Conservation (phyloP, 306 rosid species). For the Astragalus membranaceus region DNA sequence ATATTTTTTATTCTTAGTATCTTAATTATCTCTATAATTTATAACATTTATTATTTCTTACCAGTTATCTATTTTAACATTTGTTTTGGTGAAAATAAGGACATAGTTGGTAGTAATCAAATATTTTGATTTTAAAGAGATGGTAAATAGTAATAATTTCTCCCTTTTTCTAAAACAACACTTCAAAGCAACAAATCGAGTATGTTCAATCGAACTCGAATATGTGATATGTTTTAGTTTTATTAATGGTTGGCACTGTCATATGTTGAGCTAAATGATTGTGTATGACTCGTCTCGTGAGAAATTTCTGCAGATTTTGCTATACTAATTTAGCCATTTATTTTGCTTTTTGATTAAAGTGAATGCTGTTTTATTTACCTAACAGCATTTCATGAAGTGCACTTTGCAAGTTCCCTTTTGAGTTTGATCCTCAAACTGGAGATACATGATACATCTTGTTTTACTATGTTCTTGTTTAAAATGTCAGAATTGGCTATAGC, state of each 20-base stretch:
- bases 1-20: too few species aligned
- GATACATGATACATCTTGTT: background rate
- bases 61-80: background rate
- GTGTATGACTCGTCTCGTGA: background rate
- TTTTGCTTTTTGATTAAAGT: background rate
- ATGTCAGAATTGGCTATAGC: constrained; percentile 80
- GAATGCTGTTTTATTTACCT: background rate
- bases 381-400: background rate
- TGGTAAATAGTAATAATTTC: background rate
- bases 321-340: background rate
- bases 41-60: background rate
- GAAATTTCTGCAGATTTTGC: background rate
- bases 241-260: background rate
- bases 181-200: background rate
- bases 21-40: background rate
- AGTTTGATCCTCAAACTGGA: background rate
- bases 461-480: constrained; percentile 14
- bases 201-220: background rate
- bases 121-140: background rate
- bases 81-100: background rate
- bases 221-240: background rate
- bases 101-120: background rate
- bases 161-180: background rate
- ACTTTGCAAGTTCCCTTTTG: constrained; percentile 5
- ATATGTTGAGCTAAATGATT: constrained; percentile 5